A percentile compares a stretch with the other conserved stretches of the same genome.
Conservation (phyloP, 768 basidiomycete species). For the Cantharellus anzutake region DNA sequence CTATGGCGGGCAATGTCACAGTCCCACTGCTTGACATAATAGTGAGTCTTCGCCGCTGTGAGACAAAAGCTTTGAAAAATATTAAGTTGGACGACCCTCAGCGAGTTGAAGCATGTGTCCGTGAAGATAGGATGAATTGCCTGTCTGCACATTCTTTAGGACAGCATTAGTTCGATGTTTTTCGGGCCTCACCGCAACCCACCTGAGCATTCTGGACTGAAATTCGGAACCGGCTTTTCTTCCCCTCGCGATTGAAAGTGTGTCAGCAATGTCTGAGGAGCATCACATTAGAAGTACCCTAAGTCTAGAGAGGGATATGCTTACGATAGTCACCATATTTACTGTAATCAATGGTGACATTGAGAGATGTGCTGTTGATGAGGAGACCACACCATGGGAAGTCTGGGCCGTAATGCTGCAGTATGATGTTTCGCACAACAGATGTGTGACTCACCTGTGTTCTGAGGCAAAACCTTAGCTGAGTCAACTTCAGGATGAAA, state of each 20-base stretch:
- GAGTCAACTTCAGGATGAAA: constrained; percentile 32
- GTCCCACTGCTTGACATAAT: constrained; percentile 37
- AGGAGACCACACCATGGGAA: constrained; percentile 91
- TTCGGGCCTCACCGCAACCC: constrained; percentile 14
- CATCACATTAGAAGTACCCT: neutral
- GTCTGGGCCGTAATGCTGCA: constrained; percentile 22
- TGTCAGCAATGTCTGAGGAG: constrained; percentile 38
- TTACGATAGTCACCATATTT: constrained; percentile 44
- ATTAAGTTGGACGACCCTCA: constrained; percentile 48
- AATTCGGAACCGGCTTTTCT: constrained; percentile 48
- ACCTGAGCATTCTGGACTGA: constrained; percentile 58
- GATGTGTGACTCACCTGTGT: constrained; percentile 5
- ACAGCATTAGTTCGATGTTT: neutral
- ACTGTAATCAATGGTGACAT: constrained; percentile 60
- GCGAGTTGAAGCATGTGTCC: constrained; percentile 50
- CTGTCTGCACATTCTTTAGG: constrained; percentile 42
- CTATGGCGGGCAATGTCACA: constrained; percentile 4
- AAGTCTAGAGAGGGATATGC: constrained; percentile 10
- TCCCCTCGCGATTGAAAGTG: constrained; percentile 50
- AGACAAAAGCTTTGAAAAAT: constrained; percentile 74
- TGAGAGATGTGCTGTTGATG: constrained; percentile 58
- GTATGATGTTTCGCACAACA: neutral
- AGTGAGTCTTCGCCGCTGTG: constrained; percentile 70
- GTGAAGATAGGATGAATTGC: constrained; percentile 66
- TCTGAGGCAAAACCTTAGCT: constrained; percentile 8